Percentiles rank a stretch among this genome's conserved stretches.
Evolutionary conservation across 1,139 yeast genomes (phyloP).

Genomic region (Saccharomycopsis hybrid): DNA sequence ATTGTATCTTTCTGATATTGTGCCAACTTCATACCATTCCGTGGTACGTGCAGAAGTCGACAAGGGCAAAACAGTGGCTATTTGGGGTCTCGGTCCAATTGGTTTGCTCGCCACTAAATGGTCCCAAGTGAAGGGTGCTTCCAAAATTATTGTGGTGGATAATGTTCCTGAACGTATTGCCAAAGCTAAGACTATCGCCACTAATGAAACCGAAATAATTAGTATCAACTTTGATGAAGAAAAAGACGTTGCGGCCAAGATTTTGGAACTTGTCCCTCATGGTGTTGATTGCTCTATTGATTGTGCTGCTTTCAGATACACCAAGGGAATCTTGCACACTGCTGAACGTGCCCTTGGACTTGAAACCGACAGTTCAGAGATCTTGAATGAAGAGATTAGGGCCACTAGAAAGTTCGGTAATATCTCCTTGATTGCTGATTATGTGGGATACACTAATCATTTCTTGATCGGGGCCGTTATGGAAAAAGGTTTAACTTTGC

Average conservation of each 20-base stretch:
- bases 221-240: not conserved
- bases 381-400: not conserved
- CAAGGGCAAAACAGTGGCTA: slow-evolving; percentile 36
- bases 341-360: slow-evolving; percentile 1
- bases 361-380: not conserved
- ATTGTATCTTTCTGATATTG: slow-evolving; percentile 27
- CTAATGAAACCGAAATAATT: not conserved
- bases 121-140: slow-evolving; percentile 37
- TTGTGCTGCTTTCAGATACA: not conserved
- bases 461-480: not conserved
- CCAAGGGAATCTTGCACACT: not conserved
- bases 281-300: slow-evolving; percentile 1
- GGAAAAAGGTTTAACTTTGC: not conserved
- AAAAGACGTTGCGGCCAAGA: not conserved
- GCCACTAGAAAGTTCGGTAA: not conserved
- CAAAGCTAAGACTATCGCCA: not conserved
- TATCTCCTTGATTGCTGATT: not conserved
- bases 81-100: slow-evolving; percentile 46
- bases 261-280: slow-evolving; percentile 1
- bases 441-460: not conserved
- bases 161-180: slow-evolving; percentile 1
- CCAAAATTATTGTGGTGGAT: slow-evolving; percentile 36
- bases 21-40: slow-evolving; percentile 44
- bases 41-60: slow-evolving; percentile 34
- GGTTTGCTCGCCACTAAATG: slow-evolving; percentile 44